These are phyloP conservation scores for Leccinum griseonigrum DNA, from an alignment of 1,284 basidiomycete species.

Conservation along the genomic window DNA sequence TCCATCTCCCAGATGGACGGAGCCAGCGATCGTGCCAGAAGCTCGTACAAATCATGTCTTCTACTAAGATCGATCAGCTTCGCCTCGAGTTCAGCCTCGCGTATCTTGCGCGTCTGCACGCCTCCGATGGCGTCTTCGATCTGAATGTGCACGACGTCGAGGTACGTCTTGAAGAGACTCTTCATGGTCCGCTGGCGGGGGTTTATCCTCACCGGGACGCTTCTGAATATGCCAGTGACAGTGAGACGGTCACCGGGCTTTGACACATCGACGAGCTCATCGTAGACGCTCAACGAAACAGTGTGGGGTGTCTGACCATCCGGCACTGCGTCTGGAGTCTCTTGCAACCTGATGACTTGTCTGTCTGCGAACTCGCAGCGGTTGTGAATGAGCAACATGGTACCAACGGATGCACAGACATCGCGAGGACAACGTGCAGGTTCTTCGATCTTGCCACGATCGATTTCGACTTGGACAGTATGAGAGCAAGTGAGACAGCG, in stretches of 20 bases:
- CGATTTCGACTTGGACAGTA: slow-evolving; percentile 93
- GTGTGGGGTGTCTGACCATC: slow-evolving; percentile 99
- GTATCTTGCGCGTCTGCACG: slow-evolving; percentile 44
- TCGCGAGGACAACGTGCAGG: slow-evolving; percentile 90
- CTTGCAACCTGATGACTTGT: slow-evolving; percentile 93
- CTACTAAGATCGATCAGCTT: slow-evolving; percentile 70
- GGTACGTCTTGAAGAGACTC: slow-evolving; percentile 94
- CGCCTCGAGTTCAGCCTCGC: slow-evolving; percentile 56
- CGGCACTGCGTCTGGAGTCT: slow-evolving; percentile 96
- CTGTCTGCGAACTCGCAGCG: slow-evolving; percentile 95
- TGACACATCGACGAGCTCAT: slow-evolving; percentile 92
- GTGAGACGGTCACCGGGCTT: slow-evolving; percentile 95
- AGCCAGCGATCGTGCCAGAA: slow-evolving; percentile 83
- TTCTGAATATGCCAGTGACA: slow-evolving; percentile 93
- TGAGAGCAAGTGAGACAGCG: slow-evolving; percentile 95
- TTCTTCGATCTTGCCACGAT: slow-evolving; percentile 94
- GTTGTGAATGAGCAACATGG: slow-evolving; percentile 96
- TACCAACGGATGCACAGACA: slow-evolving; percentile 82
- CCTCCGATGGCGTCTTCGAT: slow-evolving; percentile 43
- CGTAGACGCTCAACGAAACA: slow-evolving; percentile 93
- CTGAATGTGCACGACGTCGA: slow-evolving; percentile 92
- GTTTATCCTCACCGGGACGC: slow-evolving; percentile 91
- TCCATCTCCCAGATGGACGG: slow-evolving; percentile 99
- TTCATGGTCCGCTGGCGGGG: slow-evolving; percentile 90
- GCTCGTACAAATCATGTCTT: slow-evolving; percentile 84